A percentile compares a stretch with the other conserved stretches of the same genome.
These are phyloP conservation scores for Linum lewisii DNA, from an alignment of 345 rosid genomes.

Conservation along the genomic window DNA sequence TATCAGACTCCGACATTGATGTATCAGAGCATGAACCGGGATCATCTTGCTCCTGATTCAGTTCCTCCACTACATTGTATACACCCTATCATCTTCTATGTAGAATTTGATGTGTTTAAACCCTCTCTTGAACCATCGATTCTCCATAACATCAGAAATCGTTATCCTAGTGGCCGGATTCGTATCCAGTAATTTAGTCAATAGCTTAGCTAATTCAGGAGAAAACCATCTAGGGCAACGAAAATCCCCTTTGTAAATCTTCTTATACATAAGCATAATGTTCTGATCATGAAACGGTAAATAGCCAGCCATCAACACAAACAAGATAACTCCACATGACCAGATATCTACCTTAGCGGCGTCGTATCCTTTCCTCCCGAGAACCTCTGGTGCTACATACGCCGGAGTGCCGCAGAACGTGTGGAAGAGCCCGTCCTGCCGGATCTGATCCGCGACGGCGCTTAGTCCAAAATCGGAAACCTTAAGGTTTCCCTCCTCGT, in stretches of 20 bases:
- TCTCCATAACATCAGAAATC: slow-evolving; percentile 24
- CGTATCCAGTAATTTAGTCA: neutral
- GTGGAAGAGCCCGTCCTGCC: slow-evolving; percentile 6
- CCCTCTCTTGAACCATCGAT: slow-evolving; percentile 28
- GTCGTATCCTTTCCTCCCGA: slow-evolving; percentile 2
- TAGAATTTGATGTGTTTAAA: slow-evolving; percentile 28
- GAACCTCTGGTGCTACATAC: slow-evolving; percentile 1
- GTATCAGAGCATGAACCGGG: slow-evolving; percentile 10
- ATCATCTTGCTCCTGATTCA: slow-evolving; percentile 10
- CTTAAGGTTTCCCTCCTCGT: slow-evolving; percentile 3
- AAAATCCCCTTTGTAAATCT: slow-evolving; percentile 1
- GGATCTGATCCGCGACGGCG: slow-evolving; percentile 4
- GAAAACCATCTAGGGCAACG: slow-evolving; percentile 6
- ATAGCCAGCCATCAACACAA: slow-evolving; percentile 3
- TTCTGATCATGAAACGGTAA: slow-evolving; percentile 1
- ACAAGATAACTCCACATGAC: slow-evolving; percentile 2
- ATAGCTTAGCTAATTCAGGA: neutral
- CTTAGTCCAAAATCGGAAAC: slow-evolving; percentile 2
- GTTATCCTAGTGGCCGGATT: slow-evolving; percentile 6
- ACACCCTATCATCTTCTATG: slow-evolving; percentile 28
- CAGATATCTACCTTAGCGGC: slow-evolving; percentile 6
- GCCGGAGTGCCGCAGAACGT: slow-evolving; percentile 1
- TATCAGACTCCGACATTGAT: slow-evolving; percentile 19
- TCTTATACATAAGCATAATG: slow-evolving; percentile 4
- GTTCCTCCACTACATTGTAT: slow-evolving; percentile 6